Evolutionary conservation across 495 filamentous ascomycete species (phyloP).

Genomic region (Talaromyces ruber): DNA sequence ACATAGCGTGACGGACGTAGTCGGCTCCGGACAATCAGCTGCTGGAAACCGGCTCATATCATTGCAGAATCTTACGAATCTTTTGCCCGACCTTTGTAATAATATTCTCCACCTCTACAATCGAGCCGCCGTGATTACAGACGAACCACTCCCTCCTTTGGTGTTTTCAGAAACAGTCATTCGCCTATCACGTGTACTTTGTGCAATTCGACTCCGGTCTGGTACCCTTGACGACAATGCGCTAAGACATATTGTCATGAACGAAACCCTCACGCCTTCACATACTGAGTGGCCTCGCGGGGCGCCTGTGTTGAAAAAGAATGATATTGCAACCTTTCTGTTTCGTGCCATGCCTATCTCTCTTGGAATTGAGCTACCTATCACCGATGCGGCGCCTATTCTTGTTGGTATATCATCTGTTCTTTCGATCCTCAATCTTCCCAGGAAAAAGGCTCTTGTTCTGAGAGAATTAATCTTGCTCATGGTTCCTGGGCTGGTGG

Average conservation of each 20-base stretch:
- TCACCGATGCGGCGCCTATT: conserved; percentile 64
- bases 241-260: conserved; percentile 58
- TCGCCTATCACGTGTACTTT: conserved; percentile 65
- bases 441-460: conserved; percentile 81
- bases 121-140: conserved; percentile 62
- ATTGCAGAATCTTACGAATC: conserved; percentile 50
- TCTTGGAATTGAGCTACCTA: conserved; percentile 47
- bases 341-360: conserved; percentile 65
- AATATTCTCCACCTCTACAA: conserved; percentile 77
- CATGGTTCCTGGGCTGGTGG: conserved; percentile 76
- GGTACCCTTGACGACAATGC: conserved; percentile 61
- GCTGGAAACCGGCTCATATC: conserved; percentile 45
- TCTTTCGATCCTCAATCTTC: conserved; percentile 62
- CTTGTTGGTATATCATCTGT: conserved; percentile 82
- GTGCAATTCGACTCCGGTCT: conserved; percentile 57
- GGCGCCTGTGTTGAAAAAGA: conserved; percentile 36
- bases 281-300: conserved; percentile 36
- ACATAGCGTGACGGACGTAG: conserved; percentile 34
- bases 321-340: conserved; percentile 60
- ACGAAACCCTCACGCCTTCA: conserved; percentile 33
- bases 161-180: conserved; percentile 77
- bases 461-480: conserved; percentile 76
- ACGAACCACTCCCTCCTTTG: conserved; percentile 72
- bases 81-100: conserved; percentile 69
- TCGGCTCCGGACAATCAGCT: conserved; percentile 23